Conservation (phyloP, 1,139 yeast species). For the Wickerhamiella infanticola region DNA sequence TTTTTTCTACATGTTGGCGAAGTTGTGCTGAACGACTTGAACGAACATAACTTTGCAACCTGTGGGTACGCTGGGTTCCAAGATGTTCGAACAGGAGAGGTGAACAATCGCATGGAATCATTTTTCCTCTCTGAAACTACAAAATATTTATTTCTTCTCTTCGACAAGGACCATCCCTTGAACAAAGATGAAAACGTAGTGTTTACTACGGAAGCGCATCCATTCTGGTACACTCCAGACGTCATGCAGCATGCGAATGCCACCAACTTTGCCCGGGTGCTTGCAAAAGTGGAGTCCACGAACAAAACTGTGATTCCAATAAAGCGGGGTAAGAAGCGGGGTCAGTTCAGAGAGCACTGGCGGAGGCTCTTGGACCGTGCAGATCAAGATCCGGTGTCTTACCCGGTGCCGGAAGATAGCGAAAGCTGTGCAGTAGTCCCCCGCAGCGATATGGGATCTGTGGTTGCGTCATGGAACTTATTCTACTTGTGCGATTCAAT, state of each 20-base stretch:
- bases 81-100: conserved; percentile 45
- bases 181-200: conserved; percentile 45
- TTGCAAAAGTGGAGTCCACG: neutral
- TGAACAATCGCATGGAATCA: conserved; percentile 78
- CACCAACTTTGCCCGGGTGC: conserved; percentile 1
- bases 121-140: conserved; percentile 78
- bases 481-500: conserved; percentile 21
- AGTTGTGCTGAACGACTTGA: conserved; percentile 40
- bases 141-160: conserved; percentile 66
- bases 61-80: conserved; percentile 81
- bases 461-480: conserved; percentile 22
- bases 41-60: conserved; percentile 35
- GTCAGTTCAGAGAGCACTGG: neutral
- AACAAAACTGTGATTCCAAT: neutral
- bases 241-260: conserved; percentile 16
- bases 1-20: conserved; percentile 64
- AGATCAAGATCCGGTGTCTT: neutral
- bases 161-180: conserved; percentile 49
- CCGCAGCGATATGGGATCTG: conserved; percentile 12
- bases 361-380: neutral
- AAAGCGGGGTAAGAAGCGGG: neutral
- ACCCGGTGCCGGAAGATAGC: neutral
- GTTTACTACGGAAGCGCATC: conserved; percentile 91
- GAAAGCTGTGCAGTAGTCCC: neutral
- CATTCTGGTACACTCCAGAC: conserved; percentile 45